These are phyloP conservation scores for Kodamaea kakaduensis DNA, from an alignment of 805 yeast genomes.

Conservation along the genomic window DNA sequence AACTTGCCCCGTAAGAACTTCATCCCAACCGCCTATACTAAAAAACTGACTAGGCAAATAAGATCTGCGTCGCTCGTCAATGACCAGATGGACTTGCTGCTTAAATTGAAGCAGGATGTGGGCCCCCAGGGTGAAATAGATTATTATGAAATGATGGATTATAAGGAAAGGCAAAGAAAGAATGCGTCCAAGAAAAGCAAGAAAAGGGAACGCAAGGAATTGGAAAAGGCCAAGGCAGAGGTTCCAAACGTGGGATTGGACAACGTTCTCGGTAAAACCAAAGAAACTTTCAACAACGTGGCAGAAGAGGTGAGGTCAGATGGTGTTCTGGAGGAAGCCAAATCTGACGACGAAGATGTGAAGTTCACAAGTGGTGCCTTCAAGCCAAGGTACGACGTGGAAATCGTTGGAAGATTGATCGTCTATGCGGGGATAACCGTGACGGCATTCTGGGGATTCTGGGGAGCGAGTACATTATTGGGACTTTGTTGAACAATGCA, in stretches of 20 bases:
- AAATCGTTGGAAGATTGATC: conserved; percentile 68
- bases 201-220: no score
- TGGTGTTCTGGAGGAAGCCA: no score
- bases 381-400: conserved; percentile 65
- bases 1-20: conserved; percentile 38
- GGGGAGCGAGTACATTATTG: conserved; percentile 18
- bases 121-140: conserved; percentile 41
- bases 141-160: conserved; percentile 37
- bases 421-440: conserved; percentile 80
- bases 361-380: conserved; percentile 43
- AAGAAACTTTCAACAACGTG: no score
- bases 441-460: conserved; percentile 47
- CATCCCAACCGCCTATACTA: conserved; percentile 35
- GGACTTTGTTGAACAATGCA: conserved; percentile 8
- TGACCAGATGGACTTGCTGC: conserved; percentile 11
- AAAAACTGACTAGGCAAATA: conserved; percentile 29
- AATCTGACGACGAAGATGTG: conserved; percentile 14
- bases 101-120: conserved; percentile 24
- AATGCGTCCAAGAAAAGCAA: no score
- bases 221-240: no score
- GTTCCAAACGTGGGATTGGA: no score
- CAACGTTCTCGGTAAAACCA: no score
- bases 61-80: conserved; percentile 34
- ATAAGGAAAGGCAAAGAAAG: conserved; percentile 20
- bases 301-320: no score